These are phyloP conservation scores for Berberis thunbergii DNA, from an alignment of 164 flowering plant genomes.

Conservation along the genomic window DNA sequence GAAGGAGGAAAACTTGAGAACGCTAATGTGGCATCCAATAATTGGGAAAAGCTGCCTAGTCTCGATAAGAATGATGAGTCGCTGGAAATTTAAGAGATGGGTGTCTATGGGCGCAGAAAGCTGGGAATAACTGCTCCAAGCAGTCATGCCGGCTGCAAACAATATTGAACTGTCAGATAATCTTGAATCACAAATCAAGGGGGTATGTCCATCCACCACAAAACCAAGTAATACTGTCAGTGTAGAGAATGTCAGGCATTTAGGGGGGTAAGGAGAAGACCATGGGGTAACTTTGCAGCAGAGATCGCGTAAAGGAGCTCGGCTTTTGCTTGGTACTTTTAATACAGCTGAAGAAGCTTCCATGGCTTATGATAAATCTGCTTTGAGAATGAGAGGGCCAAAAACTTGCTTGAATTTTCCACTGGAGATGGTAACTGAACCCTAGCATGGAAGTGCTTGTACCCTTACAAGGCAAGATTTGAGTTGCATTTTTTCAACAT, in stretches of 20 bases:
- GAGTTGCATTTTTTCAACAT: slow-evolving; percentile 5
- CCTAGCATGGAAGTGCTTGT: slow-evolving; percentile 5
- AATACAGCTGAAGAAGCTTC: slow-evolving; percentile 74
- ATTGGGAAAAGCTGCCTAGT: slow-evolving; percentile 41
- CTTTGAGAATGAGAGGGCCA: slow-evolving; percentile 64
- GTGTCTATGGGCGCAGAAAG: slow-evolving; percentile 65
- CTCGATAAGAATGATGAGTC: slow-evolving; percentile 33
- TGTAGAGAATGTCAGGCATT: slow-evolving; percentile 27
- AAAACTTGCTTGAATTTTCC: slow-evolving; percentile 58
- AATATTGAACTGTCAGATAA: slow-evolving; percentile 9
- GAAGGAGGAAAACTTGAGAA: slow-evolving; percentile 8
- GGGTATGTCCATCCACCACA: background rate
- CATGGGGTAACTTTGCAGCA: slow-evolving; percentile 82
- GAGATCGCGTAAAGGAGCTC: slow-evolving; percentile 57
- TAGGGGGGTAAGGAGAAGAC: slow-evolving; percentile 63
- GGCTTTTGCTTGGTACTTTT: slow-evolving; percentile 80
- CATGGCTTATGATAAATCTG: slow-evolving; percentile 77
- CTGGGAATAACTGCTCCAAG: slow-evolving; percentile 57
- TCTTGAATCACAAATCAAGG: slow-evolving; percentile 2
- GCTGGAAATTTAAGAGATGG: slow-evolving; percentile 47
- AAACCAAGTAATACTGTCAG: slow-evolving; percentile 6
- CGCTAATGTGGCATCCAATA: slow-evolving; percentile 1
- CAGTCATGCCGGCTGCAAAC: slow-evolving; percentile 10
- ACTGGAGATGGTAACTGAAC: slow-evolving; percentile 33
- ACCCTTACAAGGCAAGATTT: slow-evolving; percentile 2